These are phyloP conservation scores for Chaetoceros muelleri DNA, from an alignment of 108 stramenopile species.

Conservation along the genomic window DNA sequence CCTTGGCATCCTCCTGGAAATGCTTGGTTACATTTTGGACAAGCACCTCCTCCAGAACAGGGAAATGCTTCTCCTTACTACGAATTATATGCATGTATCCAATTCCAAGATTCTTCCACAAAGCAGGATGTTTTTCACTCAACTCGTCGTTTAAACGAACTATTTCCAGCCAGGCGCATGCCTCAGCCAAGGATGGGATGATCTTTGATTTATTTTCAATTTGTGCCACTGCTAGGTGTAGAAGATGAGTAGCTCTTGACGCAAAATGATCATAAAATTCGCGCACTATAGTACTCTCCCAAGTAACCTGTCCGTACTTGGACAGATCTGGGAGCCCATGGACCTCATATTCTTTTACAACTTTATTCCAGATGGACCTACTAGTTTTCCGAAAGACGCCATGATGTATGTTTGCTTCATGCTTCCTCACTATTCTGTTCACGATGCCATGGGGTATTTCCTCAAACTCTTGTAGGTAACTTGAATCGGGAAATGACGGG, in stretches of 20 bases:
- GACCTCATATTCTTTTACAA: slow-evolving; percentile 9
- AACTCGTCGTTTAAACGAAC: slow-evolving; percentile 20
- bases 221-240: slow-evolving; percentile 26
- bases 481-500: slow-evolving; percentile 34
- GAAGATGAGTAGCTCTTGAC: slow-evolving; percentile 31
- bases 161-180: slow-evolving; percentile 29
- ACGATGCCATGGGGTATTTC: slow-evolving; percentile 48
- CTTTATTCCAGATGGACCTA: slow-evolving; percentile 8
- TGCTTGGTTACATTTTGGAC: background rate
- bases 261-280: slow-evolving; percentile 41
- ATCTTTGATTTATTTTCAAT: slow-evolving; percentile 1
- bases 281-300: slow-evolving; percentile 43
- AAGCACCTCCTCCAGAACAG: slow-evolving; percentile 19
- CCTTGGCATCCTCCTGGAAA: background rate
- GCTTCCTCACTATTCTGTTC: slow-evolving; percentile 14
- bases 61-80: slow-evolving; percentile 18
- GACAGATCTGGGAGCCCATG: slow-evolving; percentile 10
- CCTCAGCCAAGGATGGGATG: slow-evolving; percentile 21
- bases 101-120: slow-evolving; percentile 50
- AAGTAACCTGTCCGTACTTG: slow-evolving; percentile 28
- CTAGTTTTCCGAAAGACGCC: slow-evolving; percentile 16
- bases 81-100: slow-evolving; percentile 39
- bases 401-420: background rate
- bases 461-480: slow-evolving; percentile 27
- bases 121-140: slow-evolving; percentile 2